Conservation (phyloP, 225 moss, liverwort and hornwort genomes). For the Climacium dendroides region DNA sequence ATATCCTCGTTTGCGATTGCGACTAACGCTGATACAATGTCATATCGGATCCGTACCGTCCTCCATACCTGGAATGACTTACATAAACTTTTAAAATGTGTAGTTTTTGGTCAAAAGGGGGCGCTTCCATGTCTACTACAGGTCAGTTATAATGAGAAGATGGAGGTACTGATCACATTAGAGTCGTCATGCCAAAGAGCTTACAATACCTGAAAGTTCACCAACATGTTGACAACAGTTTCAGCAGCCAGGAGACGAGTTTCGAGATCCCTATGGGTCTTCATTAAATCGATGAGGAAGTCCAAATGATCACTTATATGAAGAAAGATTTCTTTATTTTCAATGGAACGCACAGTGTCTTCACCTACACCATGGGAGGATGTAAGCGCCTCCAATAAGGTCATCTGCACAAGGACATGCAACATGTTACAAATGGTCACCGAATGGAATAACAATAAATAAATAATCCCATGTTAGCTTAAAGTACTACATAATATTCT, state of each 20-base stretch:
- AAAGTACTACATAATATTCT: not conserved
- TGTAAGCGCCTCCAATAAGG: slow-evolving; percentile 22
- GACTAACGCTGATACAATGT: slow-evolving; percentile 21
- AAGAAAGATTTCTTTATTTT: not conserved
- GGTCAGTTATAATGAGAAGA: not conserved
- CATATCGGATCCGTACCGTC: not conserved
- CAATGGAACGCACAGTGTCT: not conserved
- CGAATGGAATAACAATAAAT: not conserved
- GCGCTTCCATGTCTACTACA: not conserved
- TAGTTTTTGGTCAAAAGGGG: not conserved
- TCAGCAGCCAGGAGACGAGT: slow-evolving; percentile 28
- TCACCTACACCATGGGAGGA: not conserved
- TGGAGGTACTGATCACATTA: not conserved
- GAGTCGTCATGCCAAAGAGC: not conserved
- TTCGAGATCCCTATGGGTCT: not conserved
- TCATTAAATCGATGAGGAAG: slow-evolving; percentile 12
- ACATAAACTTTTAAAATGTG: not conserved
- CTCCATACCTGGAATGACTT: slow-evolving; percentile 10
- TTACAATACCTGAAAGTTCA: slow-evolving; percentile 9
- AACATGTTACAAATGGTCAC: not conserved
- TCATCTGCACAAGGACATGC: slow-evolving; percentile 7
- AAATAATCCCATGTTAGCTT: not conserved
- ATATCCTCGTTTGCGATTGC: not conserved
- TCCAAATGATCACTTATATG: slow-evolving; percentile 5
- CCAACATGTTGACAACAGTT: slow-evolving; percentile 30